These are phyloP conservation scores for Symbiotaphrina buchneri DNA, from an alignment of 495 filamentous ascomycete species.

Conservation along the genomic window DNA sequence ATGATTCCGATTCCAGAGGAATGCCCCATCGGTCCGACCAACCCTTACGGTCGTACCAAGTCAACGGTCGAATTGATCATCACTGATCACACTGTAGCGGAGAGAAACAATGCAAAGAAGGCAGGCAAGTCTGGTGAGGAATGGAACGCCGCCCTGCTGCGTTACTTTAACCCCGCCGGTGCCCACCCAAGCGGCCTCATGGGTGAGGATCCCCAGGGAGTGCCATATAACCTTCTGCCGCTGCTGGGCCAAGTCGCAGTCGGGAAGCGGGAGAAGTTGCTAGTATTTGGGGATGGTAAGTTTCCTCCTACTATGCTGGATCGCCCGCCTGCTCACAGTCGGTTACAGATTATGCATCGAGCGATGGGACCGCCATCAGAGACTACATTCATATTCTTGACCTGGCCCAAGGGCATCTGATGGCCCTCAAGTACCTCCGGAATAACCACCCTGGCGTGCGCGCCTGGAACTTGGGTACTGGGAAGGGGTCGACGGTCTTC, in stretches of 20 bases:
- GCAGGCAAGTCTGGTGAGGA: constrained; percentile 50
- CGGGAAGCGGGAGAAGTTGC: constrained; percentile 79
- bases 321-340: background rate
- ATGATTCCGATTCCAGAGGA: constrained; percentile 98
- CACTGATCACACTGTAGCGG: constrained; percentile 69
- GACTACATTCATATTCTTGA: constrained; percentile 80
- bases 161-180: constrained; percentile 96
- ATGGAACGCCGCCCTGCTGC: constrained; percentile 84
- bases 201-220: constrained; percentile 92
- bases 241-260: constrained; percentile 89
- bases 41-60: constrained; percentile 94
- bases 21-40: constrained; percentile 89
- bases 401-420: constrained; percentile 70
- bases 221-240: constrained; percentile 89
- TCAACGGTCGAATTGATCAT: constrained; percentile 76
- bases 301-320: background rate
- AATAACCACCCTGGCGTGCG: constrained; percentile 75
- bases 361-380: constrained; percentile 59
- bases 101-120: constrained; percentile 67
- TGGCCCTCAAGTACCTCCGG: constrained; percentile 80
- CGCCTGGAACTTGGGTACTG: constrained; percentile 96
- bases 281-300: constrained; percentile 84
- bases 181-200: constrained; percentile 91
- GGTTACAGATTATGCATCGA: constrained; percentile 60
- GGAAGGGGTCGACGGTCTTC: constrained; percentile 82